Base-by-base conservation (phyloP, 164 flowering plant genomes). In the Litsea cubeba region DNA sequence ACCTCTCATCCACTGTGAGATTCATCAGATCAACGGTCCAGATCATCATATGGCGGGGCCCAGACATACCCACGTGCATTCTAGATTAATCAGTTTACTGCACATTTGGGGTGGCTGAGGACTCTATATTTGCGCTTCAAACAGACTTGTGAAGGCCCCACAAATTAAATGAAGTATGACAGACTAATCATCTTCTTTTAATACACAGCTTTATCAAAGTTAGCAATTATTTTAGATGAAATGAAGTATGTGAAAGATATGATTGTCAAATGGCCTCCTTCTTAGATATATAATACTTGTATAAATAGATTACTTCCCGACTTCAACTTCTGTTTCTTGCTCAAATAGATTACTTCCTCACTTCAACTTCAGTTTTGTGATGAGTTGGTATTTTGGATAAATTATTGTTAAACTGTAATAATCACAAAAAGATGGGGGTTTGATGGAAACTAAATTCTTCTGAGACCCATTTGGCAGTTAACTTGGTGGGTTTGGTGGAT, bases 401-500 rank as follows among this genome's bases (percentile, higher is more conserved):
- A 3, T 12, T 65, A n/a, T n/a, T n/a, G n/a, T 62, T 28, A 46
- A 3, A 65, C 71, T 79, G 69, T 80, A 76, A 62, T 51, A 84
- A 68, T 69, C 65, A 54, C 40, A 63, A 73, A 74, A 63, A 75
- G 70, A 76, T 68, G 72, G 75, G 71, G 30, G 76, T 75, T 74
- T 76, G 74, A 76, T 69, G 63, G 57, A 54, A 73, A 66, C 17
- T 69, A 12, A 74, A 32, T 58, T 65, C 23, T 26, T 72, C 51
- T 68, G 60, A 63, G 72, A 77, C 63, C 76, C 76, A 60, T 81
- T 77, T 70, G 72, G 72, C 26, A 62, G 11, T 66, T 73, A 65
- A 74, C 70, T 54, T 60, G 66, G 74, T 76, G 83, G 79, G 82
- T 76, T 75, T 81, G 69, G 62, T 80, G 74, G 80, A 49, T 76